Base-by-base conservation (phyloP, 148 eudicot species). In the Cornus kousa region DNA sequence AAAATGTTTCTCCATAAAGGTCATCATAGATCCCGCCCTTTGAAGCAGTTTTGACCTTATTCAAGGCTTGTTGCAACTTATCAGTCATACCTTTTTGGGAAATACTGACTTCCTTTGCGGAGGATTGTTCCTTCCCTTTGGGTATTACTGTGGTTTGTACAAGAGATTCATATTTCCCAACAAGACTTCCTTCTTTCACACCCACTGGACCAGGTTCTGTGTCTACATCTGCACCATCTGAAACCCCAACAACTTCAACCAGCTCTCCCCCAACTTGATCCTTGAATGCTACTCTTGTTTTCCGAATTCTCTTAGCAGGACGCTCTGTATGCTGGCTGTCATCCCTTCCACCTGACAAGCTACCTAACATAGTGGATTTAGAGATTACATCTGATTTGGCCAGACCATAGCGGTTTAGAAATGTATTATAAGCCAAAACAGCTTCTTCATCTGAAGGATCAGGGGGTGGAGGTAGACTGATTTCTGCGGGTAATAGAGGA, bases 121-220 rank as follows among this genome's bases (percentile, higher is more conserved):
- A 76, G 60, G 87, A 73, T 24, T 83, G 87, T 74, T 80, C 92
- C 80, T 91, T 86, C 70, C 97, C 93, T 86, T 90, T 91, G 0
- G 97, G 99, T 85, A 95, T 88, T 33, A 93, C 89, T 16, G 97
- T 95, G 24, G 82, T 83, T 75, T 95, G 97, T 67, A 95, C 93
- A 74, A 95, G 91, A 7, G 98, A 93, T 80, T 92, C 99, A 74
- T 95, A 95, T 81, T 95, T 91, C 20, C 99, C 99, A 33, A 93
- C 99, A 77, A 95, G 97, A 82, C 99, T 95, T 79, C 99, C 99
- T 90, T 95, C 99, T 83, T 90, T 95, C 65, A 95, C 89, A 68
- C 99, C 99, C 22, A 88, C 65, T 11, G 99, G 99, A 64, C 99
- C 99, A 72, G 99, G 97, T 74, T 95, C 97, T 4, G 97, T 95